Evolutionary conservation across 352 stramenopile species (phyloP), one percentile per base, ranked within the genome.

Genomic region (Globisporangium recalcitrans): DNA sequence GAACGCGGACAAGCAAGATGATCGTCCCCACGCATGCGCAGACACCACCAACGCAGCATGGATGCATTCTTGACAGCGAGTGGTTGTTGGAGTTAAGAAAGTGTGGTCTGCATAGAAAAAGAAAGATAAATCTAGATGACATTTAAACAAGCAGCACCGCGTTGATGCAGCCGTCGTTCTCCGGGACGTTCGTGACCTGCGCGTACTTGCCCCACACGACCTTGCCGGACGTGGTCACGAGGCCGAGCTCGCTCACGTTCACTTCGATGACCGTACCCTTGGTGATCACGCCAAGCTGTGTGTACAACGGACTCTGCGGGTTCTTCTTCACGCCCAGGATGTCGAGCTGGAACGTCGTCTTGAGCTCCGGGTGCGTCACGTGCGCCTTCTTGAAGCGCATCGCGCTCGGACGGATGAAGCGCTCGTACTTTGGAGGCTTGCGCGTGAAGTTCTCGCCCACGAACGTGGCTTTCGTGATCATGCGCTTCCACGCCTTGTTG

Each of bases 241-340:
- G 80, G 32, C 98, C 98, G 34, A 99, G 86, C 71, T 99, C 98
- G 79, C 90, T 98, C 26, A 99, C 97, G 78, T 99, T 99, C 52
- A 99, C 98, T 66, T 97, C 91, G 47, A 97, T 97, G 57, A 99
- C 98, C 58, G 97, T 99, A 72, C 98, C 98, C 90, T 99, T 99
- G 31, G 97, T 99, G 73, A 99, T 98, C 40, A 99, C 98, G 44
- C 98, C 98, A 13, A 99, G 84, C 71, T 97, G 83, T 32, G 97
- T 99, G 82, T 99, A 99, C 65, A 99, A 77, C 61, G 87, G 87
- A 31, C 81, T 97, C 62, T 96, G 96, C 34, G 98, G 98, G 82
- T 99, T 99, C 85, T 99, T 99, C 88, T 99, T 99, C 38, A 99
- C 97, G 55, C 96, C 97, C 10, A 99, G 74, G 65, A 99, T 99